These are phyloP conservation scores for Epichloe sp. DNA, from an alignment of 2,329 filamentous ascomycete genomes.

Conservation along the genomic window DNA sequence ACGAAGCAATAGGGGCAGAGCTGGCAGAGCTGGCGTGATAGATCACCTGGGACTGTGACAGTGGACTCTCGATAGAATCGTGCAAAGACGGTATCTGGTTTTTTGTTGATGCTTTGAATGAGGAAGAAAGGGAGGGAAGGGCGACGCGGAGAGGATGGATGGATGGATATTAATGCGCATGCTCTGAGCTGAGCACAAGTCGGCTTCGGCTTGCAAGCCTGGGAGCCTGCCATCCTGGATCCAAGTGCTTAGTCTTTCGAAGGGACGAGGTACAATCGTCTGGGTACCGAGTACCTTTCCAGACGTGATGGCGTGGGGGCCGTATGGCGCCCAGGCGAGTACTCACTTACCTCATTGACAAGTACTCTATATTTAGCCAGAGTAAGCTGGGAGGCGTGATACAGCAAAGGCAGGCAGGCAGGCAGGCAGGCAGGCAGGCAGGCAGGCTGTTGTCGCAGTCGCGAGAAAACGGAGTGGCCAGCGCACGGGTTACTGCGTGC, in stretches of 20 bases:
- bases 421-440: no score
- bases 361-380: background rate
- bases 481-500: background rate
- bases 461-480: background rate
- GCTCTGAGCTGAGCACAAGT: background rate
- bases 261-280: background rate
- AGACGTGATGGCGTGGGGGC: no score
- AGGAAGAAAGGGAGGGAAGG: slow-evolving; percentile 24
- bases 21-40: slow-evolving; percentile 36
- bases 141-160: slow-evolving; percentile 18
- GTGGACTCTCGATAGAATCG: slow-evolving; percentile 40
- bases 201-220: background rate
- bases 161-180: slow-evolving; percentile 14
- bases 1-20: slow-evolving; percentile 16
- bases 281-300: background rate
- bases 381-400: background rate
- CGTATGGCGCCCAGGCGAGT: background rate
- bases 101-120: slow-evolving; percentile 36
- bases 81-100: slow-evolving; percentile 37
- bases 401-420: no score
- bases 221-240: background rate
- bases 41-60: slow-evolving; percentile 44
- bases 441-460: background rate
- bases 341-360: background rate
- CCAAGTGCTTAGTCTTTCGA: background rate